Evolutionary conservation across 306 rosid species (phyloP), one percentile per base, ranked within the genome.

Genomic region (Argentina anserina): DNA sequence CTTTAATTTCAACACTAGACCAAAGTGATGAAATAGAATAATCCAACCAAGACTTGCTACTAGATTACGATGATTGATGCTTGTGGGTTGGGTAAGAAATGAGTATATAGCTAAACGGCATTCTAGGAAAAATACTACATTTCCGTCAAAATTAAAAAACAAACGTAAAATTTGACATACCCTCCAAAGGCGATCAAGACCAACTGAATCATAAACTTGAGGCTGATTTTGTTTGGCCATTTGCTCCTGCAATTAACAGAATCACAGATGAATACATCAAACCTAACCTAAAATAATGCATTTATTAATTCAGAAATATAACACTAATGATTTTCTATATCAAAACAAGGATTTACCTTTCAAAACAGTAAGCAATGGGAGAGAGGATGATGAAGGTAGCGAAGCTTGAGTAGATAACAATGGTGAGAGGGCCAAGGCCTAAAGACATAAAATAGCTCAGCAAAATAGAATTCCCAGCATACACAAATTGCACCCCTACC

Each of bases 141-240:
- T 47, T 37, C 23, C 11, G 11, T 17, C 11, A 28, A 65, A 65
- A 1, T 53, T 11, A 21, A 67, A 14, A 21, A 41, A 37, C n/a
- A n/a, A n/a, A n/a, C n/a, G n/a, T n/a, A 9, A 49, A 69, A 40
- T 53, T 40, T 55, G 67, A 9, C 78, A 71, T 83, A 94, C 98
- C 98, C 97, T 83, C 92, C 97, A 43, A 89, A 84, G 40, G 97
- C 81, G 77, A 91, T 85, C 33, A 86, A 40, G 26, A 78, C 26
- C 60, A 91, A 68, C 82, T 86, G 94, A 70, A 75, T 39, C 29
- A 70, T 34, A 69, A 91, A 79, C 84, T 83, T 91, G 42, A 72
- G 67, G 73, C 75, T 79, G 49, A 73, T 55, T 66, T 78, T 75
- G 58, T 47, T 70, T 17, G 96, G 97, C 98, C 98, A 94, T 39